Percentiles rank a stretch among this genome's conserved stretches.
phyloP scores from a whole-genome alignment of 1,284 basidiomycete species.

The Pseudozyma pruni region DNA sequence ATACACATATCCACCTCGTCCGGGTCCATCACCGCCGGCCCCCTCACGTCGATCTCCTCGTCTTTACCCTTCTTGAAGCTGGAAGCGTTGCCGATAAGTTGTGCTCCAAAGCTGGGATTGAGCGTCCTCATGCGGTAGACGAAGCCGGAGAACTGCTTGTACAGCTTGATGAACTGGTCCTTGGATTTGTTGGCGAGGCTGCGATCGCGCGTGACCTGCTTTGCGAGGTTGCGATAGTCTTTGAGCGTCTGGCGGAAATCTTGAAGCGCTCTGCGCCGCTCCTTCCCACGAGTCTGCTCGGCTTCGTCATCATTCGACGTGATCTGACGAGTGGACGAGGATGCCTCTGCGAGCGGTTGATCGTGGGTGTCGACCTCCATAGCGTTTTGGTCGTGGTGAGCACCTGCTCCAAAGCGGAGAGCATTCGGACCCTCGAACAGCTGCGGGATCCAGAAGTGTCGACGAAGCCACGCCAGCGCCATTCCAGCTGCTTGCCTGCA shows the following conservation, averaged over 20 bases:
- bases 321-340: conserved; percentile 4
- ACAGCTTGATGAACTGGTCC: conserved; percentile 31
- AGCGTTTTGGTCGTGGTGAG: neutral
- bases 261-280: conserved; percentile 22
- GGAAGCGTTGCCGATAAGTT: conserved; percentile 22
- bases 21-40: conserved; percentile 19
- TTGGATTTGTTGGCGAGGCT: conserved; percentile 38
- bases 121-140: conserved; percentile 29
- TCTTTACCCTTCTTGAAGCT: conserved; percentile 29
- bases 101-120: conserved; percentile 27
- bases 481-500: conserved; percentile 77
- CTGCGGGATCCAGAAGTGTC: conserved; percentile 56
- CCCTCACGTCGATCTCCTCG: conserved; percentile 16
- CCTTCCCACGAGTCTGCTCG: conserved; percentile 14
- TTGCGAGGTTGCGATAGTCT: conserved; percentile 51
- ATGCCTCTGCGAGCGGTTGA: conserved; percentile 11
- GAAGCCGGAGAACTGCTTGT: conserved; percentile 40
- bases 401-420: neutral
- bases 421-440: conserved; percentile 27
- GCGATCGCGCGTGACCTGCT: conserved; percentile 49
- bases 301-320: neutral
- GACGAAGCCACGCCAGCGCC: conserved; percentile 60
- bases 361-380: conserved; percentile 22
- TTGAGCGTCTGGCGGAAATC: conserved; percentile 35
- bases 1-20: conserved; percentile 46